Evolutionary conservation across 1,284 basidiomycete species (phyloP).

Genomic region (Apiotrichum sp.): DNA sequence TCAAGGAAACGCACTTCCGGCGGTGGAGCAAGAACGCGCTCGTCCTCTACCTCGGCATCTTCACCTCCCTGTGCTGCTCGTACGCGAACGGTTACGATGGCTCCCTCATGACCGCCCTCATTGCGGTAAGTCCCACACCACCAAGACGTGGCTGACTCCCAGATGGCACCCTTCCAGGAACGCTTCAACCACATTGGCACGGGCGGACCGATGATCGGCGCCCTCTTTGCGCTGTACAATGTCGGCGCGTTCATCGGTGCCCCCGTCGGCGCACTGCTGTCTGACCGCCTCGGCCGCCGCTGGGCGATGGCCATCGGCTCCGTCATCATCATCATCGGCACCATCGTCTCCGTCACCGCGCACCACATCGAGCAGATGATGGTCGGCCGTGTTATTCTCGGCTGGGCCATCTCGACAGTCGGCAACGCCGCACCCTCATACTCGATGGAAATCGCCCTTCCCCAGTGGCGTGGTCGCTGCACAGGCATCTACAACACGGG

Average conservation of each 20-base stretch:
- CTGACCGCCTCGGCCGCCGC: slow-evolving; percentile 35
- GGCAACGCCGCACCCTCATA: slow-evolving; percentile 52
- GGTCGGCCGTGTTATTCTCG: slow-evolving; percentile 46
- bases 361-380: slow-evolving; percentile 30
- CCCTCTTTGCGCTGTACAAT: slow-evolving; percentile 16
- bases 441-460: slow-evolving; percentile 55
- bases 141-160: slow-evolving; percentile 12
- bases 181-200: slow-evolving; percentile 30
- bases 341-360: slow-evolving; percentile 35
- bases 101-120: slow-evolving; percentile 13
- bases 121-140: slow-evolving; percentile 25
- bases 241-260: slow-evolving; percentile 48
- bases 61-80: slow-evolving; percentile 28
- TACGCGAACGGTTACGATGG: slow-evolving; percentile 36
- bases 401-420: slow-evolving; percentile 43
- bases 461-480: slow-evolving; percentile 58
- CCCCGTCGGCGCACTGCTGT: neutral
- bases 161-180: too few species aligned
- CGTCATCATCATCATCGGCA: slow-evolving; percentile 48
- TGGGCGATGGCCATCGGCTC: slow-evolving; percentile 54
- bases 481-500: slow-evolving; percentile 45
- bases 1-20: too few species aligned
- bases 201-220: slow-evolving; percentile 19
- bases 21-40: too few species aligned
- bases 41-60: slow-evolving; percentile 13